Evolutionary conservation across 768 basidiomycete species (phyloP).

Genomic region (Pisolithus tinctorius): DNA sequence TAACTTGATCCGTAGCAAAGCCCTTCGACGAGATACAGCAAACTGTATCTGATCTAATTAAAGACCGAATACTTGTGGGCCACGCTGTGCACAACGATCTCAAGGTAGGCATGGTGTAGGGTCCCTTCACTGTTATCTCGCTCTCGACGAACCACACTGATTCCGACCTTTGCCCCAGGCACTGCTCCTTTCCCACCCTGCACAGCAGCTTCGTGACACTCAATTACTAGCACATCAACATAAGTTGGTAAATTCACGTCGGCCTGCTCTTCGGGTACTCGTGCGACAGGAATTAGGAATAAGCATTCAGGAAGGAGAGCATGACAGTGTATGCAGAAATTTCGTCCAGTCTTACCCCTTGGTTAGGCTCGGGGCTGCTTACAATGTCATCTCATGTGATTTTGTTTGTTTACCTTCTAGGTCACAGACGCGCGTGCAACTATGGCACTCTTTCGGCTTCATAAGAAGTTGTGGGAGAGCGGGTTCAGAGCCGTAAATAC

Average conservation of each 20-base stretch:
- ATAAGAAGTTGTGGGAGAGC: conserved; percentile 80
- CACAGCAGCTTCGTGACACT: conserved; percentile 59
- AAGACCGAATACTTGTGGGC: conserved; percentile 77
- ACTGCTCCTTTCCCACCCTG: conserved; percentile 67
- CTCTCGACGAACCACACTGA: neutral
- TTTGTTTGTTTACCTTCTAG: conserved; percentile 31
- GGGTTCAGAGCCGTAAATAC: conserved; percentile 17
- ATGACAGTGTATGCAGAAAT: conserved; percentile 66
- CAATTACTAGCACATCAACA: conserved; percentile 56
- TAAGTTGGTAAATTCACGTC: conserved; percentile 53
- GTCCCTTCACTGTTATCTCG: neutral
- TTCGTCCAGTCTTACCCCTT: neutral
- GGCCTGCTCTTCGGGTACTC: conserved; percentile 73
- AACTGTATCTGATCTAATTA: conserved; percentile 65
- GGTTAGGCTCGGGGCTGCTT: neutral
- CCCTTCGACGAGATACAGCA: conserved; percentile 76
- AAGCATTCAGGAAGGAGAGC: conserved; percentile 82
- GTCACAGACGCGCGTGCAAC: conserved; percentile 91
- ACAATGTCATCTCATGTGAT: neutral
- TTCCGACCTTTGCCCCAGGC: conserved; percentile 32
- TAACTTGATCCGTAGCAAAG: conserved; percentile 43
- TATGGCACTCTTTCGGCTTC: conserved; percentile 85
- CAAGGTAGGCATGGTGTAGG: conserved; percentile 37
- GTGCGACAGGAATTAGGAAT: conserved; percentile 74
- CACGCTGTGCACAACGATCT: conserved; percentile 92